Evolutionary conservation across 2,329 filamentous ascomycete genomes (phyloP).

Genomic region (Coniochaeta pulveracea): DNA sequence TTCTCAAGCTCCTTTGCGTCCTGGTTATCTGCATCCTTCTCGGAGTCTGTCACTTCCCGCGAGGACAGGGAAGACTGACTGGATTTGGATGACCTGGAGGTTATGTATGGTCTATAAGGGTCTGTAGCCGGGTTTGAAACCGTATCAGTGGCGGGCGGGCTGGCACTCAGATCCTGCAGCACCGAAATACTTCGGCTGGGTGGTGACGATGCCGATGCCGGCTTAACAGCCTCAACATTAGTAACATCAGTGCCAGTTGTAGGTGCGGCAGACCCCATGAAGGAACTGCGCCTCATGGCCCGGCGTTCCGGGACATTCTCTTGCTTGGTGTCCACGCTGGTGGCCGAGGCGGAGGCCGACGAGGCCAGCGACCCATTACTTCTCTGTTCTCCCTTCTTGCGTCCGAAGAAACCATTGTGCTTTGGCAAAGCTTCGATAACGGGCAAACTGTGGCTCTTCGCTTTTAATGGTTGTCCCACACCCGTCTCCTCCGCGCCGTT

Average conservation of each 20-base stretch:
- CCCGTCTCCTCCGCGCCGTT: slow-evolving; percentile 24
- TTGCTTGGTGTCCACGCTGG: slow-evolving; percentile 34
- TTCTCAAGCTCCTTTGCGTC: slow-evolving; percentile 18
- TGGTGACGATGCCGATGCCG: slow-evolving; percentile 42
- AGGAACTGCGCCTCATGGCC: slow-evolving; percentile 26
- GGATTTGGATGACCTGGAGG: slow-evolving; percentile 25
- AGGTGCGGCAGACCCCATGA: slow-evolving; percentile 51
- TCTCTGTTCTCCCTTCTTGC: slow-evolving; percentile 28
- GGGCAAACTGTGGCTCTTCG: slow-evolving; percentile 44
- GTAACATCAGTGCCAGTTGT: slow-evolving; percentile 55
- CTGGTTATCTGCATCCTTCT: slow-evolving; percentile 22
- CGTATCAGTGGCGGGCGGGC: slow-evolving; percentile 45
- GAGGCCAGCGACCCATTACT: slow-evolving; percentile 12
- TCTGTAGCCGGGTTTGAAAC: slow-evolving; percentile 31
- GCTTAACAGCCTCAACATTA: slow-evolving; percentile 53
- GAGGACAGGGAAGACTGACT: slow-evolving; percentile 40
- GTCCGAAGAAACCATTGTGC: slow-evolving; percentile 33
- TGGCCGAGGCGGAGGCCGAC: slow-evolving; percentile 29
- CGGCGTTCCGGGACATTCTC: slow-evolving; percentile 13
- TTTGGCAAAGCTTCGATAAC: slow-evolving; percentile 24
- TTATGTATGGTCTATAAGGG: slow-evolving; percentile 22
- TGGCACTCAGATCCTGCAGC: slow-evolving; percentile 58
- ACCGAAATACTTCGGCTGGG: slow-evolving; percentile 47
- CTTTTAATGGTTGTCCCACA: slow-evolving; percentile 29
- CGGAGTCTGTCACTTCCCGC: slow-evolving; percentile 28